Base-by-base conservation (phyloP, 257 asterid genomes). In the Gentiana straminea region DNA sequence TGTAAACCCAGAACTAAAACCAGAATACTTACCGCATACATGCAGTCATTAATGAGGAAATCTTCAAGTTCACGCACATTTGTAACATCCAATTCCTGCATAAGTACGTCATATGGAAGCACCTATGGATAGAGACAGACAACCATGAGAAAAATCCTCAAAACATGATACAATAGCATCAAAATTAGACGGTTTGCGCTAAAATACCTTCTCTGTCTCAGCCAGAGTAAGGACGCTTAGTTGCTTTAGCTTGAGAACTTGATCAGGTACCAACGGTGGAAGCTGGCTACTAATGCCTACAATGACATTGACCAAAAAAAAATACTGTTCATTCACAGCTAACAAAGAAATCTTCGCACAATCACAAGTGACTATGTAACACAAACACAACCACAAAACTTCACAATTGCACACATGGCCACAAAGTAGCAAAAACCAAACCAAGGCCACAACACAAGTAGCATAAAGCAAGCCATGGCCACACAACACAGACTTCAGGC, bases 11-110 rank as follows among this genome's bases (percentile, higher is more conserved):
- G 49, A 8, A 3, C 10, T 4, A 24, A 52, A 52, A 54, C 35
- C 49, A 55, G 24, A 35, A 63, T 53, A 72, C 99, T 66, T 79
- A 92, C 99, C 94, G 78, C 93, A 75, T 92, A 86, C 97, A 92
- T 89, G 82, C 99, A 92, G 82, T 86, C 83, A 61, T 89, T 92
- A 59, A 92, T 92, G 68, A 92, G 94, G 71, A 92, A 92, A 81
- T 92, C 99, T 74, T 92, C 99, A 68, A 92, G 84, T 65, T 84
- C 89, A 1, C 97, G 96, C 51, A 89, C 99, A 77, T 92, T 92
- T 41, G 82, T 66, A 59, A 92, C 84, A 77, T 92, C 99, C 86
- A 92, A 68, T 74, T 89, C 99, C 68, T 67, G 81, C 88, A 89
- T 92, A 74, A 92, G 81, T 62, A 69, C 64, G 62, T 92, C 99